These are phyloP conservation scores for Lolium multiflorum DNA, from an alignment of 176 grass and related monocot genomes.

Conservation along the genomic window DNA sequence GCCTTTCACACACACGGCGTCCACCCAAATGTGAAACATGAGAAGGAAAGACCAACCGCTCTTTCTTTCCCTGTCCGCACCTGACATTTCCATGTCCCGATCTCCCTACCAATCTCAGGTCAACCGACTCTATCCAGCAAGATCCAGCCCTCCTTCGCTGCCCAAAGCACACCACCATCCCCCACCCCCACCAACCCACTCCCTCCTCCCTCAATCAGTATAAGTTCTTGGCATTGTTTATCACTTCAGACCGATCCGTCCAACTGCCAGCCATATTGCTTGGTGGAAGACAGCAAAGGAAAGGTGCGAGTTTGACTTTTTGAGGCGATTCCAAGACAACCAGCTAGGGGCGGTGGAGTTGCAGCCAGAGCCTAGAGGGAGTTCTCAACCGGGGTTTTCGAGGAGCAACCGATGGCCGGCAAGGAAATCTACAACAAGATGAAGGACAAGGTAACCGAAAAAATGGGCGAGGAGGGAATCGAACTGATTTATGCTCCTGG, in stretches of 20 bases:
- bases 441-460: slow-evolving; percentile 60
- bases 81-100: slow-evolving; percentile 24
- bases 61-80: slow-evolving; percentile 32
- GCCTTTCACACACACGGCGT: neutral
- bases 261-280: neutral
- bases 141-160: slow-evolving; percentile 23
- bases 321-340: slow-evolving; percentile 35
- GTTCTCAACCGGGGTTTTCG: slow-evolving; percentile 20
- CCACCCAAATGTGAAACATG: slow-evolving; percentile 6
- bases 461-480: slow-evolving; percentile 22
- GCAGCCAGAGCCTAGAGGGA: neutral
- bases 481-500: neutral
- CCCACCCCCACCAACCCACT: slow-evolving; percentile 32
- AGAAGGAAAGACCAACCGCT: neutral
- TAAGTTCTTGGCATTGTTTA: slow-evolving; percentile 23
- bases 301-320: slow-evolving; percentile 22
- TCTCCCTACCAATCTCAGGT: slow-evolving; percentile 30
- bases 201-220: slow-evolving; percentile 45
- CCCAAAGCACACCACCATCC: neutral
- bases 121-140: slow-evolving; percentile 50
- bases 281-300: slow-evolving; percentile 9
- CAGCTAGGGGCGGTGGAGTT: too few relatives aligned
- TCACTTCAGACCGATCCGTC: slow-evolving; percentile 38
- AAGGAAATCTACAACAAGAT: slow-evolving; percentile 72
- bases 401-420: slow-evolving; percentile 48